Evolutionary conservation across 2,329 filamentous ascomycete species (phyloP).

Genomic region (Neofusicoccum cordaticola): DNA sequence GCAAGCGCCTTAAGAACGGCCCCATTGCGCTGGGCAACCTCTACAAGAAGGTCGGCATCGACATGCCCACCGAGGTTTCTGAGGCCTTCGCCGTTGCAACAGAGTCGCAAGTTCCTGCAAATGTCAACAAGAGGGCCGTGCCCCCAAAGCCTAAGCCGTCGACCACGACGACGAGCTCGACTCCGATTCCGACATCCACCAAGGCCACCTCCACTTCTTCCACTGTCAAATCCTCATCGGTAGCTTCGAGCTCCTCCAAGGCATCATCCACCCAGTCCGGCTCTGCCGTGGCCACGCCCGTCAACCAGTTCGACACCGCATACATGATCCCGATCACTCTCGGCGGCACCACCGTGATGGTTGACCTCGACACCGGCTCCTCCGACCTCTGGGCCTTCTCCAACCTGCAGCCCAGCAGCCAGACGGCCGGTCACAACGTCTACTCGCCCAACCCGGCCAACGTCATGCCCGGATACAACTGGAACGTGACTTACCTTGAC

Average conservation of each 20-base stretch:
- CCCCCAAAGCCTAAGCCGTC: not conserved
- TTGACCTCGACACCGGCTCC: conserved; percentile 71
- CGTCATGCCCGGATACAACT: conserved; percentile 42
- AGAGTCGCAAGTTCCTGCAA: not conserved
- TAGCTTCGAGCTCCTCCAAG: not conserved
- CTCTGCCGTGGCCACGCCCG: not conserved
- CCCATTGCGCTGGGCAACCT: not conserved
- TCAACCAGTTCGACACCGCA: conserved; percentile 27
- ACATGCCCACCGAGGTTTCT: not conserved
- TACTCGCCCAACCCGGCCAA: conserved; percentile 52
- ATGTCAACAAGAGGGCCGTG: not conserved
- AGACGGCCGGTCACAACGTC: conserved; percentile 49
- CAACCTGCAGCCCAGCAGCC: not conserved
- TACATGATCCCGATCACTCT: conserved; percentile 58
- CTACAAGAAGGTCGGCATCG: not conserved
- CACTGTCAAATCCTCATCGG: not conserved
- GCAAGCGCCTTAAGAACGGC: conserved; percentile 3
- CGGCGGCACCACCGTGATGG: conserved; percentile 46
- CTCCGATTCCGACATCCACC: not conserved
- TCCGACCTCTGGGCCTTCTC: conserved; percentile 56
- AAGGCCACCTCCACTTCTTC: not conserved
- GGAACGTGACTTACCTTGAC: conserved; percentile 65
- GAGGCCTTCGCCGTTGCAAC: not conserved
- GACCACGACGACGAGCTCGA: not conserved
- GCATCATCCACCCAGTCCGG: not conserved